A percentile compares a stretch with the other conserved stretches of the same genome.
Evolutionary conservation across 202 grass and related monocot genomes (phyloP).

Genomic region (Panicum hallii): DNA sequence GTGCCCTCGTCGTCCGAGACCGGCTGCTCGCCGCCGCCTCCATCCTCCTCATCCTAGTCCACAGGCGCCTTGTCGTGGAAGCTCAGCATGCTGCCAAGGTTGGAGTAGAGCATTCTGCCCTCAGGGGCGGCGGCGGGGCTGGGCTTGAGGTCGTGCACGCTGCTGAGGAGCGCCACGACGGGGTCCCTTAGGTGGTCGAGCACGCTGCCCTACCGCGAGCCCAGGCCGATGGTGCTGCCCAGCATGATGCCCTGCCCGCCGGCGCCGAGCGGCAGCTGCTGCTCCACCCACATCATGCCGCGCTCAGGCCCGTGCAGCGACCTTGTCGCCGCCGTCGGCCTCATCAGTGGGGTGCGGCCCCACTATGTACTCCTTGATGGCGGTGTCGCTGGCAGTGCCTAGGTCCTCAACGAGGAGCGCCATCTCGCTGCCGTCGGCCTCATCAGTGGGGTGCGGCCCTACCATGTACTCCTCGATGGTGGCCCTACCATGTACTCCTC

Average conservation of each 20-base stretch:
- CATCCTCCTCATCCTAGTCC: slow-evolving; percentile 46
- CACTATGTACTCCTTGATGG: too few relatives aligned
- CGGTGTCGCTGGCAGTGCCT: too few relatives aligned
- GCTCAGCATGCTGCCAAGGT: slow-evolving; percentile 83
- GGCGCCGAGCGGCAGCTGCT: slow-evolving; percentile 47
- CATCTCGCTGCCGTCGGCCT: slow-evolving; percentile 27
- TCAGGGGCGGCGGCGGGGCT: slow-evolving; percentile 10
- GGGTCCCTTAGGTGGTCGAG: slow-evolving; percentile 73
- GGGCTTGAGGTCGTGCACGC: slow-evolving; percentile 61
- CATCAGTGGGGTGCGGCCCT: too few relatives aligned
- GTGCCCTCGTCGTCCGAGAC: slow-evolving; percentile 25
- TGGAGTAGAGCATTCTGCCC: slow-evolving; percentile 48
- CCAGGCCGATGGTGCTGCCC: slow-evolving; percentile 49
- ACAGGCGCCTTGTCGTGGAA: slow-evolving; percentile 30
- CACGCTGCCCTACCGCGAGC: slow-evolving; percentile 71
- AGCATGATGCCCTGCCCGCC: slow-evolving; percentile 55
- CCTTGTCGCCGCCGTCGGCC: too few relatives aligned
- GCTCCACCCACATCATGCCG: slow-evolving; percentile 66
- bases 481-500: slow-evolving; percentile 83
- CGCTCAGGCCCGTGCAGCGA: slow-evolving; percentile 55
- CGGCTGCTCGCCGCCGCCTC: background rate
- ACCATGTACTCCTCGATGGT: too few relatives aligned
- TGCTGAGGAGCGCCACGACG: slow-evolving; percentile 67
- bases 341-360: too few relatives aligned
- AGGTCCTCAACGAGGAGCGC: too few relatives aligned